A percentile compares a stretch with the other conserved stretches of the same genome.
These are phyloP conservation scores for Crithidia acanthocephali DNA, from an alignment of 208 protist species.

Conservation along the genomic window DNA sequence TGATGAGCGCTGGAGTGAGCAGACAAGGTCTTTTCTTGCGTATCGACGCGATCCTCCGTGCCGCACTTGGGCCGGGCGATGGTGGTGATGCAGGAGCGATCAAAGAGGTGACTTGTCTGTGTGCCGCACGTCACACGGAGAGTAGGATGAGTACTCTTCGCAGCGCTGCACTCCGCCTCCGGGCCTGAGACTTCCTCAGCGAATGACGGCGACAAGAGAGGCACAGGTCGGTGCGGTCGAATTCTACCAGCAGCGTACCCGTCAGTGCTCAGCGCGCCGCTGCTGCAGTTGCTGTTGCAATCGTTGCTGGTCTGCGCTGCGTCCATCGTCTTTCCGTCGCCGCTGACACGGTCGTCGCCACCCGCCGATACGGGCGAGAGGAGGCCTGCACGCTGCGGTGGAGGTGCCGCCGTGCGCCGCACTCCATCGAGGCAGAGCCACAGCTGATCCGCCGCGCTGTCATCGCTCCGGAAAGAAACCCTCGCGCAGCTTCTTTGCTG, in stretches of 20 bases:
- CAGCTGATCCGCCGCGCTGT: background rate
- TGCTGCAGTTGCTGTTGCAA: too few species aligned
- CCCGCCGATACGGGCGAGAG: conserved; percentile 1
- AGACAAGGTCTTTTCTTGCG: background rate
- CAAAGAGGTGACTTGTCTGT: background rate
- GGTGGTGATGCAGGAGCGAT: too few species aligned
- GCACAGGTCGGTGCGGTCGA: background rate
- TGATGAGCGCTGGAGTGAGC: background rate
- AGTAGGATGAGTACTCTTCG: background rate
- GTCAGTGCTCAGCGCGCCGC: too few species aligned
- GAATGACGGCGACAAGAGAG: conserved; percentile 10
- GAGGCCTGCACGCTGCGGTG: background rate
- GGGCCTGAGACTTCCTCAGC: background rate
- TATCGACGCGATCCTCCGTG: background rate
- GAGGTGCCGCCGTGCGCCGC: background rate
- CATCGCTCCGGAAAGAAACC: background rate
- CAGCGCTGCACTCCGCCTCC: background rate
- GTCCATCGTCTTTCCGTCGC: background rate
- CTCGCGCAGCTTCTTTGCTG: background rate
- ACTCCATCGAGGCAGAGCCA: background rate
- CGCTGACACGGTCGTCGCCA: background rate
- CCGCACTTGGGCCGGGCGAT: background rate
- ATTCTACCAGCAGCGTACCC: background rate
- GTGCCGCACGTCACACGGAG: background rate
- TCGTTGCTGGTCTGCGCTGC: background rate